Percentiles rank a stretch among this genome's conserved stretches.
Conservation (phyloP, 805 yeast species). For the Hyphopichia homilentoma region DNA sequence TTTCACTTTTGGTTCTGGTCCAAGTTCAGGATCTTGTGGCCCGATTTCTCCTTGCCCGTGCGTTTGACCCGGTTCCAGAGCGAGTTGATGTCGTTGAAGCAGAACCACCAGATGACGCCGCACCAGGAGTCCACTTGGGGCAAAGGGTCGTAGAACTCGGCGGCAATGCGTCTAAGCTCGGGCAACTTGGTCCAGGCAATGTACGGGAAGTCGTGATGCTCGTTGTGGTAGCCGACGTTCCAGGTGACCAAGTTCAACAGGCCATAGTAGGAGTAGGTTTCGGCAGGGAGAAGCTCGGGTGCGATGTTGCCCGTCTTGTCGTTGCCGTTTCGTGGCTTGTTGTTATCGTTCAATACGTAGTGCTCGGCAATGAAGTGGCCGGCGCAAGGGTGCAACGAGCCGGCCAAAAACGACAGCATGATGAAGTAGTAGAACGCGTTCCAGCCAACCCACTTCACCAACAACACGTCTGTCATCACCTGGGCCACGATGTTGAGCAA, state of each 20-base stretch:
- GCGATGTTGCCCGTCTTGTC: slow-evolving; percentile 34
- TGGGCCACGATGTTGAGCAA: slow-evolving; percentile 64
- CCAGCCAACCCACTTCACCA: slow-evolving; percentile 62
- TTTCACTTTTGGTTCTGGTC: slow-evolving; percentile 6
- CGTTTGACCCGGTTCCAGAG: slow-evolving; percentile 84
- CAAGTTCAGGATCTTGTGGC: slow-evolving; percentile 18
- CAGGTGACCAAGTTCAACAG: slow-evolving; percentile 71
- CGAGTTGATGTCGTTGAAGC: slow-evolving; percentile 61
- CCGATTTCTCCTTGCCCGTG: slow-evolving; percentile 34
- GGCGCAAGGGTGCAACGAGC: slow-evolving; percentile 89
- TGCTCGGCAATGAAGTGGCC: slow-evolving; percentile 97
- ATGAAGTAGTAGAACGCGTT: slow-evolving; percentile 64
- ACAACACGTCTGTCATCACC: slow-evolving; percentile 50
- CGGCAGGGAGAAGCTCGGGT: slow-evolving; percentile 49
- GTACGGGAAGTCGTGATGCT: slow-evolving; percentile 94
- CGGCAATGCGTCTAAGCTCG: slow-evolving; percentile 58
- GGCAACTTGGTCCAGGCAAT: slow-evolving; percentile 85
- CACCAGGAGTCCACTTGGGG: slow-evolving; percentile 80
- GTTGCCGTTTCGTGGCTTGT: slow-evolving; percentile 37
- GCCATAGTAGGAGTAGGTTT: slow-evolving; percentile 89
- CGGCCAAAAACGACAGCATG: slow-evolving; percentile 79
- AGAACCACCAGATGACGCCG: slow-evolving; percentile 68
- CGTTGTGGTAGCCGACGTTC: slow-evolving; percentile 94
- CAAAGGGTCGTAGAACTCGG: slow-evolving; percentile 76
- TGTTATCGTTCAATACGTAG: slow-evolving; percentile 60